Evolutionary conservation across 768 basidiomycete species (phyloP), one percentile per base, ranked within the genome.

Genomic region (Chalciporus sphaerocephalus): DNA sequence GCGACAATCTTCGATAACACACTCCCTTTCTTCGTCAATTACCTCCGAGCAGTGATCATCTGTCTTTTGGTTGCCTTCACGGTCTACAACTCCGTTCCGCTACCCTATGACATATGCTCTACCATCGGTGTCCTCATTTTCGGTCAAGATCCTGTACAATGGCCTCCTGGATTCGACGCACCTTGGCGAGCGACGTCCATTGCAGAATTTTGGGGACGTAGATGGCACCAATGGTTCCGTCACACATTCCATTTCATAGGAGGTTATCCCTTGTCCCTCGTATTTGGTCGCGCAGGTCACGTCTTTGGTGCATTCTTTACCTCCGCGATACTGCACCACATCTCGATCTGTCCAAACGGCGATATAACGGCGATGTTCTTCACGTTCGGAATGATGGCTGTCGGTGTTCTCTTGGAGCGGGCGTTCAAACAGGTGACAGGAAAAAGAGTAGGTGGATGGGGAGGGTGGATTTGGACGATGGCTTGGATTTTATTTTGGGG

Each of bases 301-400:
- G 62, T 83, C 8, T 35, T 83, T 2, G 80, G 79, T 7, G 73
- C 72, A 5, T 86, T 85, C 58, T 44, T 76, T 8, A 57, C 73
- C 5, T 85, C 83, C 1, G 81, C 70, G 5, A 37, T 80, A 1
- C 56, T 82, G 10, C 85, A 87, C 50, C 67, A 74, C 11, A 75
- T 74, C 12, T 36, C 77, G 33, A 78, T 75, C 75, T 72, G 74
- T 5, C 70, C 80, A 71, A 75, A 75, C 1, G 58, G 64, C 8
- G 75, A 76, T 13, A 65, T 70, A 1, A 76, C 34, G 47, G 44
- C 51, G 17, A 67, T 77, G 23, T 60, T 66, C 0, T 73, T 74
- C 1, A 79, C 75, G 54, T 85, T 82, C 57, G 45, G 81, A 34
- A 62, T 78, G 58, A 79, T 74, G 64, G 80, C 74, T 10, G 49